Base-by-base conservation (phyloP, 176 grass and related monocot genomes). In the Musa schizocarpa region DNA sequence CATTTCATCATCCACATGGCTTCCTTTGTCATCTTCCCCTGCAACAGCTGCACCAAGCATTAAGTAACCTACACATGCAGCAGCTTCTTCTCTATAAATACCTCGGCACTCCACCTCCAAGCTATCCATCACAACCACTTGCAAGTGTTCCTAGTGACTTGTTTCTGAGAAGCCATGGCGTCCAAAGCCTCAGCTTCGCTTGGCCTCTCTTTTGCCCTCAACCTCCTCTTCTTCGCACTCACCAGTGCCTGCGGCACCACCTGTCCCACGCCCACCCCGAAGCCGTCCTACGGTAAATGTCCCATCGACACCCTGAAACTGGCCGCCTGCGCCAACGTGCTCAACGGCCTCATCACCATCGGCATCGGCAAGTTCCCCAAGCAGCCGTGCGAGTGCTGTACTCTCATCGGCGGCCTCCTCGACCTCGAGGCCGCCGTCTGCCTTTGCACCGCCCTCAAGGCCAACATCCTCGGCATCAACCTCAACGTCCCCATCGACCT, bases 301-400 rank as follows among this genome's bases (percentile, higher is more conserved):
- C 72, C 72, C 22, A 9, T 34, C 53, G 53, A 29, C 52, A 21
- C 53, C 9, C 72, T 56, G 10, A 54, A 54, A 24, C 53, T 56
- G 24, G 54, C 24, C 1, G 53, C 72, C 13, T 56, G 72, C 16
- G 72, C 23, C 72, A 26, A 54, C 52, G 52, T 56, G 72, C 52
- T 56, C 23, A 17, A 58, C 72, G 72, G 72, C 23, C 72, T 74
- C 7, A 27, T 74, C 72, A 74, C 52, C 53, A 1, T 74, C 53
- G 72, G 72, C 22, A 3, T 74, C 53, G 72, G 53, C 23, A 74
- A 57, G 72, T 74, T 57, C 72, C 72, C 72, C 6, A 74, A 57
- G 72, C 72, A 74, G 72, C 72, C 72, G 22, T 74, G 72, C 72
- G 72, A 74, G 23, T 74, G 72, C 72, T 74, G 72, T 52, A 74